Base-by-base conservation (phyloP, 768 basidiomycete species). In the Lepiota brunneoincarnata region DNA sequence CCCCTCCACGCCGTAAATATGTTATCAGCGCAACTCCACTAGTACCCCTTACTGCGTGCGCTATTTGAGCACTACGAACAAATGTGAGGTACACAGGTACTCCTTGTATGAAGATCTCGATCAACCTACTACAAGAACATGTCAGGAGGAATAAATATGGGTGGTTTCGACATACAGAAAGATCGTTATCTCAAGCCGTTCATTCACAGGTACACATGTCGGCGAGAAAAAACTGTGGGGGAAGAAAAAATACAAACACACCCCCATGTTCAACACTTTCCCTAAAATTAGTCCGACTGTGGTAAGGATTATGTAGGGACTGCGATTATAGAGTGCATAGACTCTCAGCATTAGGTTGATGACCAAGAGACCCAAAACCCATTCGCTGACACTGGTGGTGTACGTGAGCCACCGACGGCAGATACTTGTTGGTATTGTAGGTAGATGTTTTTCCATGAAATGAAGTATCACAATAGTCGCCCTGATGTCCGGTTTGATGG, bases 281-380 rank as follows among this genome's bases (percentile, higher is more conserved):
- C 21, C 34, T 20, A 21, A 9, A 7, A 49, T 9, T 17, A 49
- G 21, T 21, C 36, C 20, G 17, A 37, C 31, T 20, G 36, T 18
- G 17, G 35, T 12, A 17, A 48, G 12, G 17, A 48, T 21, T 20
- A 48, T 21, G 12, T 35, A 35, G 20, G 36, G 15, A 7, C 24
- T 23, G 12, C 18, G 48, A 15, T 49, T 38, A n/a, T 49, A 49
- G 18, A 49, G 34, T 12, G 36, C 48, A 15, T 49, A 49, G 23
- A 38, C 48, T 36, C 36, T 31, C 17, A 49, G 48, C 48, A 49
- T 49, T 6, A 49, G 34, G 35, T 49, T 49, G 34, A 37, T 37
- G 17, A 49, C 5, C 23, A 49, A 21, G 9, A 49, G 11, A 2
- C 17, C 48, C 6, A 20, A 18, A 7, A 14, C 12, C 12, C 20